A percentile compares a stretch with the other conserved stretches of the same genome.
These are phyloP conservation scores for Gigaspora rosea DNA, from an alignment of 192 early-diverging fungal species.

Conservation along the genomic window DNA sequence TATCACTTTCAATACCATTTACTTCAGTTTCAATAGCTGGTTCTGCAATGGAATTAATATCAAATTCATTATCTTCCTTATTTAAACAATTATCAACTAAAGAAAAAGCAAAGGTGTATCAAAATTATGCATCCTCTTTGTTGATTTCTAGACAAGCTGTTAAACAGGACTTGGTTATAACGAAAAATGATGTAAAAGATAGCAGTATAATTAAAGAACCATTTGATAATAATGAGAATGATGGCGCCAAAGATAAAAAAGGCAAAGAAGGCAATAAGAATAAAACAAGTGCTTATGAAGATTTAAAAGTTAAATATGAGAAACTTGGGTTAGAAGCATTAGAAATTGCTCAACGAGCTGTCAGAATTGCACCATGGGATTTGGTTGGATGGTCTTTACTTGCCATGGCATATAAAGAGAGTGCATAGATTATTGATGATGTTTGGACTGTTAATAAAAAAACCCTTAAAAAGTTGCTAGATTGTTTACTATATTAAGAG, in stretches of 20 bases:
- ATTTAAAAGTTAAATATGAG: not conserved
- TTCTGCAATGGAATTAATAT: slow-evolving; percentile 36
- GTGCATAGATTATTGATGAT: not conserved
- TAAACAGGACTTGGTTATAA: slow-evolving; percentile 17
- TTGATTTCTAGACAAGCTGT: slow-evolving; percentile 33
- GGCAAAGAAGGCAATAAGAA: slow-evolving; percentile 7
- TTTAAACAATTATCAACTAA: slow-evolving; percentile 34
- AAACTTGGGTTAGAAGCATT: slow-evolving; percentile 24
- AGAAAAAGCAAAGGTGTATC: slow-evolving; percentile 42
- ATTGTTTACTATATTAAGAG: no score
- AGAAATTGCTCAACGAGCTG: slow-evolving; percentile 41
- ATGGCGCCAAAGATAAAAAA: slow-evolving; percentile 41
- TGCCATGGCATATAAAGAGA: slow-evolving; percentile 24
- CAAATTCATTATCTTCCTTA: slow-evolving; percentile 19
- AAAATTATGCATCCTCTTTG: slow-evolving; percentile 40
- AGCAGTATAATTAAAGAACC: not conserved
- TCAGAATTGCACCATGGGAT: slow-evolving; percentile 52
- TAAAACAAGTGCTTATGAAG: slow-evolving; percentile 23
- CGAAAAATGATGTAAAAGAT: not conserved
- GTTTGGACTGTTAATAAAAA: no score
- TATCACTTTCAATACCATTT: slow-evolving; percentile 29
- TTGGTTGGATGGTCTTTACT: slow-evolving; percentile 46
- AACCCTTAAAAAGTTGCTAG: no score
- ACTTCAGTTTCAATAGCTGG: slow-evolving; percentile 39
- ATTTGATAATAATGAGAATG: slow-evolving; percentile 34